These are phyloP conservation scores for Zymoseptoria brevis DNA, from an alignment of 2,329 filamentous ascomycete species.

Conservation along the genomic window DNA sequence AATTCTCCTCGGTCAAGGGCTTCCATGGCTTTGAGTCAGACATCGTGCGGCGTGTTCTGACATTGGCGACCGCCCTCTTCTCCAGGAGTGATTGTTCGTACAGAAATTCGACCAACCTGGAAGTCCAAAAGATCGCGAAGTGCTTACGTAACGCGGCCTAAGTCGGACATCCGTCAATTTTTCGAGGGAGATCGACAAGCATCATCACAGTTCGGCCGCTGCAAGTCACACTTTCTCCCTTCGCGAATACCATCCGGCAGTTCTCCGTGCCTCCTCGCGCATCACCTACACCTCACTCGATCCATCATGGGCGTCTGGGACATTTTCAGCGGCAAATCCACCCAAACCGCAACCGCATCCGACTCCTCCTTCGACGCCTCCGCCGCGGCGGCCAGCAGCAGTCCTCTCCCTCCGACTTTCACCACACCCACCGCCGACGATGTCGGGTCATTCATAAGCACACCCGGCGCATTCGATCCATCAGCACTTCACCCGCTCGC, in stretches of 20 bases:
- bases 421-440: slow-evolving; percentile 59
- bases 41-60: background rate
- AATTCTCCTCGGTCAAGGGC: slow-evolving; percentile 3
- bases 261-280: slow-evolving; percentile 1
- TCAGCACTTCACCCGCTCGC: slow-evolving; percentile 86
- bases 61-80: background rate
- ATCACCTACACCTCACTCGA: background rate
- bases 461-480: slow-evolving; percentile 72
- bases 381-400: slow-evolving; percentile 21
- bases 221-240: background rate
- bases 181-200: background rate
- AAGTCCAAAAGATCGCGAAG: background rate
- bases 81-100: no score
- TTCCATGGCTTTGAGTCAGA: background rate
- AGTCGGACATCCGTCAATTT: background rate
- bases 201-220: background rate
- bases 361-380: slow-evolving; percentile 40
- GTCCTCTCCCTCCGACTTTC: slow-evolving; percentile 36
- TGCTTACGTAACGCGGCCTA: background rate
- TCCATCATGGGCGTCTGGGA: slow-evolving; percentile 51
- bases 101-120: background rate
- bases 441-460: slow-evolving; percentile 77
- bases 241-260: slow-evolving; percentile 1
- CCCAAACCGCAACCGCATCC: slow-evolving; percentile 34
- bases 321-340: slow-evolving; percentile 49